These are phyloP conservation scores for Neohortaea acidophila DNA, from an alignment of 495 filamentous ascomycete genomes.

Conservation along the genomic window DNA sequence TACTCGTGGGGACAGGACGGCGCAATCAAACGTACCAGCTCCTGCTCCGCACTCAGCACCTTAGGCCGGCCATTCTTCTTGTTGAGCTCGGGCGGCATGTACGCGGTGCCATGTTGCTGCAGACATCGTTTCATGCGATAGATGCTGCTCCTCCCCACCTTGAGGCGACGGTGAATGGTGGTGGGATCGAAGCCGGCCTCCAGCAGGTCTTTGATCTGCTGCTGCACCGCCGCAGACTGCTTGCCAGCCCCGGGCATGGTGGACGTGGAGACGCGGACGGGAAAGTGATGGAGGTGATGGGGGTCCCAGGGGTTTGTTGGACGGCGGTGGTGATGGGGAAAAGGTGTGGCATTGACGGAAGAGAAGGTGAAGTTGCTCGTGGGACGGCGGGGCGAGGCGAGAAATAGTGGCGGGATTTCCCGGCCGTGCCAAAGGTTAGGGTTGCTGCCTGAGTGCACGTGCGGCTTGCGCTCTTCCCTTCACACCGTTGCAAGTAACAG, in stretches of 20 bases:
- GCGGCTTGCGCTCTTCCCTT: no score
- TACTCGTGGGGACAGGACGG: background rate
- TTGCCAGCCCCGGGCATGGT: conserved; percentile 16
- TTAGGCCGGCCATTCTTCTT: conserved; percentile 19
- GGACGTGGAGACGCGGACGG: no score
- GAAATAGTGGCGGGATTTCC: no score
- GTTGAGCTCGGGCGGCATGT: conserved; percentile 15
- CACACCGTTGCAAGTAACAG: no score
- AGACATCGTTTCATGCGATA: conserved; percentile 19
- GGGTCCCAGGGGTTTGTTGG: background rate
- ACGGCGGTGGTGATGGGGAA: background rate
- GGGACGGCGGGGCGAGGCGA: conserved; percentile 29
- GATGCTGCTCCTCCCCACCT: conserved; percentile 14
- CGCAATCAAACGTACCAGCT: conserved; percentile 10
- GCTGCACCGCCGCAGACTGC: conserved; percentile 13
- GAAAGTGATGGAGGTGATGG: no score
- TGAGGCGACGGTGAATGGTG: conserved; percentile 15
- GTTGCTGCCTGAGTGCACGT: no score
- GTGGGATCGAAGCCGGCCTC: conserved; percentile 19
- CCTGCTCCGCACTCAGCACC: conserved; percentile 14
- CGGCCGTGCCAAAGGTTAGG: no score
- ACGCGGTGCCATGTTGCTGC: conserved; percentile 13
- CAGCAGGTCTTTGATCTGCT: conserved; percentile 16
- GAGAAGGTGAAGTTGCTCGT: background rate
- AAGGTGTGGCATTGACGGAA: background rate